A percentile compares a stretch with the other conserved stretches of the same genome.
Evolutionary conservation across 331 rosid genomes (phyloP).

Genomic region (Acacia concinna): DNA sequence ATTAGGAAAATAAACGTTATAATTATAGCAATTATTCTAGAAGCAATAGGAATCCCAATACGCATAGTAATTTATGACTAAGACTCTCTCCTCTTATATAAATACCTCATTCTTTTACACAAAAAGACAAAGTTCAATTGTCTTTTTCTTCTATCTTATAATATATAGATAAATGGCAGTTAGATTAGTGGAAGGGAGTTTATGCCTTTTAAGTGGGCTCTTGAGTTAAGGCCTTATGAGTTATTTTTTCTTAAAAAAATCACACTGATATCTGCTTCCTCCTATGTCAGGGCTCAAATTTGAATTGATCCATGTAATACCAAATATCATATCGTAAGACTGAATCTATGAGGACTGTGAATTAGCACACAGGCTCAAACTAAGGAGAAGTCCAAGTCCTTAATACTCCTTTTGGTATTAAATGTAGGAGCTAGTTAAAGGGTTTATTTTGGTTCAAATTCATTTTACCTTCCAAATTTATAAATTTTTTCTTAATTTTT

Average conservation of each 20-base stretch:
- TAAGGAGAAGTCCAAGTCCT: background rate
- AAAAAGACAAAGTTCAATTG: no score
- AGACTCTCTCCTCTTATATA: no score
- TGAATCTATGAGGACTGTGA: background rate
- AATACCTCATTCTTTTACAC: no score
- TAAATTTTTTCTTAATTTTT: no score
- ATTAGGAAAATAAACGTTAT: no score
- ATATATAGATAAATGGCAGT: background rate
- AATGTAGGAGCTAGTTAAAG: background rate
- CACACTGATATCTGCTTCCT: background rate
- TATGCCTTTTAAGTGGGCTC: background rate
- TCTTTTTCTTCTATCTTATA: no score
- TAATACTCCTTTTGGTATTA: background rate
- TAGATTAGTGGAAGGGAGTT: background rate
- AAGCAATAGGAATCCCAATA: no score
- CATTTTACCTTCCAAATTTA: no score
- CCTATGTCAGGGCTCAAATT: background rate
- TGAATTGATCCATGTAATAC: background rate
- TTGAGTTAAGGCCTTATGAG: background rate
- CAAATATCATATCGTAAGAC: background rate
- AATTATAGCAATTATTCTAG: no score
- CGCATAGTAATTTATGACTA: no score
- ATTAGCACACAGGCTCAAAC: background rate
- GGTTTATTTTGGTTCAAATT: no score
- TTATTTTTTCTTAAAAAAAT: background rate